Base-by-base conservation (phyloP, 1,139 yeast genomes). In the Kodamaea arcana region DNA sequence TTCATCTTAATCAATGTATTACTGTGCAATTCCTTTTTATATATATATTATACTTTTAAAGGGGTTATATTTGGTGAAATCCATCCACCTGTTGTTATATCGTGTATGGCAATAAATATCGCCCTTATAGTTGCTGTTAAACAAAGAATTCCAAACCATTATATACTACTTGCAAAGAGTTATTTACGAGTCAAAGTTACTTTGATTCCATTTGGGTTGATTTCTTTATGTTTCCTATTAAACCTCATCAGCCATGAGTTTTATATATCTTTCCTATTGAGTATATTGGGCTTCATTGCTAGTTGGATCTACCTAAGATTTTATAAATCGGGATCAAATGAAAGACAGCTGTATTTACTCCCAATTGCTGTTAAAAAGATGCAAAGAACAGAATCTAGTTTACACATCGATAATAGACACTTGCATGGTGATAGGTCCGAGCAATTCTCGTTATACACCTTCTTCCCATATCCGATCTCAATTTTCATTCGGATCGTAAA, bases 381-480 rank as follows among this genome's bases (percentile, higher is more conserved):
- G 6, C 29, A 26, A 6, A 23, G 41, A 4, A 25, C 15, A 6
- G 28, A 25, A 6, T 15, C 15, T 5, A 34, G 56, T 24, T 44
- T 60, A 24, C 60, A 56, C 26, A 34, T 62, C 20, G 68, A 61
- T 15, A 47, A 46, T 23, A 45, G 46, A 10, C 43, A 44, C 11
- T 35, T 51, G 7, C 48, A 42, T 32, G 75, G 75, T 14, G 75
- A 69, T 39, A 48, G 73, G 35, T 58, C 72, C 0, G 62, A 60
- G 12, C 71, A 62, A 41, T 69, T 70, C 46, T 52, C 74, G 16
- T 46, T 70, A 14, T 45, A 58, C 32, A 66, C 75, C 3, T 69
- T 69, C 47, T 69, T 69, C 53, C 76, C 75, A 2, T 52, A 51
- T 16, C 75, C 75, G 1, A 21, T 69, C 5, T 62, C 72, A 5